A percentile compares a stretch with the other conserved stretches of the same genome.
phyloP scores from a whole-genome alignment of 1,139 yeast species.

The Sugiyamaella castrensis region DNA sequence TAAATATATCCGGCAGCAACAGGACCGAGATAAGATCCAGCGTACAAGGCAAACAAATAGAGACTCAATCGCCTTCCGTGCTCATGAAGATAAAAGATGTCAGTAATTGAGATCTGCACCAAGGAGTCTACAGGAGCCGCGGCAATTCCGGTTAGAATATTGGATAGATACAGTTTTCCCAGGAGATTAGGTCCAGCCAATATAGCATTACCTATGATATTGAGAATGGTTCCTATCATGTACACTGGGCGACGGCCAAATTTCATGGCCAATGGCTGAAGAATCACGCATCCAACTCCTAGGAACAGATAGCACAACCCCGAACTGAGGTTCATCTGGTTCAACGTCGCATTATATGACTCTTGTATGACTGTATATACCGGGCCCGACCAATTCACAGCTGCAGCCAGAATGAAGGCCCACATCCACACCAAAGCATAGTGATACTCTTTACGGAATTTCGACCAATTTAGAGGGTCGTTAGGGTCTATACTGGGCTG shows the following conservation, averaged over 20 bases:
- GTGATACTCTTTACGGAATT: slow-evolving; percentile 38
- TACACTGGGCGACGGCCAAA: slow-evolving; percentile 55
- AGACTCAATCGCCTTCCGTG: slow-evolving; percentile 70
- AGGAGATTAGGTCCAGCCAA: slow-evolving; percentile 36
- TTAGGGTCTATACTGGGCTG: slow-evolving; percentile 49
- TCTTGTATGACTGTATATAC: slow-evolving; percentile 44
- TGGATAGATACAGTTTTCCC: slow-evolving; percentile 41
- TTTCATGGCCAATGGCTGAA: slow-evolving; percentile 52
- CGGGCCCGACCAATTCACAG: slow-evolving; percentile 48
- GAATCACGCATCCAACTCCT: slow-evolving; percentile 47
- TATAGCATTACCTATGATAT: slow-evolving; percentile 31
- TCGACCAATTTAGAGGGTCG: slow-evolving; percentile 49
- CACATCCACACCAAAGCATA: slow-evolving; percentile 39
- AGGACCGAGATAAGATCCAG: slow-evolving; percentile 77
- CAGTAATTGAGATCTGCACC: slow-evolving; percentile 45
- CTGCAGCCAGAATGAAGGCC: slow-evolving; percentile 44
- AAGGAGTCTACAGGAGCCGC: slow-evolving; percentile 57
- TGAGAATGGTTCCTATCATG: slow-evolving; percentile 39
- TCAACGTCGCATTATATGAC: slow-evolving; percentile 42
- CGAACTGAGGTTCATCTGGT: slow-evolving; percentile 49
- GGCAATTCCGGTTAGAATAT: slow-evolving; percentile 48
- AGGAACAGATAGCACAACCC: slow-evolving; percentile 45
- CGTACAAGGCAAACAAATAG: slow-evolving; percentile 74
- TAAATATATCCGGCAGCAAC: slow-evolving; percentile 70
- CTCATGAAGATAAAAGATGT: slow-evolving; percentile 65